A percentile compares a stretch with the other conserved stretches of the same genome.
Evolutionary conservation across 1,284 basidiomycete species (phyloP).

Genomic region (Melampsora occidentalis): DNA sequence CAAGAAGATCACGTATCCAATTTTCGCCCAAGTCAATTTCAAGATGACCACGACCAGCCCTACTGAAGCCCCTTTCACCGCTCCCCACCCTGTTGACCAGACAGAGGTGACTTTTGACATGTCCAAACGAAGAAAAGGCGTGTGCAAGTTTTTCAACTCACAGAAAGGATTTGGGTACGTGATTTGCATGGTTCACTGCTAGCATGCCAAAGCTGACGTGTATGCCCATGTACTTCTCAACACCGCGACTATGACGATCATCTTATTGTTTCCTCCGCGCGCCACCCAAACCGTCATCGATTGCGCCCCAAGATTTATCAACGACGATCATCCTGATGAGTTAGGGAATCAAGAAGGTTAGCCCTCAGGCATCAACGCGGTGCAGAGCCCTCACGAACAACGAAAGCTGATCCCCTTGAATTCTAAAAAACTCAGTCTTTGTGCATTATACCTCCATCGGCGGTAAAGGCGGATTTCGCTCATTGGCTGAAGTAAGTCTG

Average conservation of each 20-base stretch:
- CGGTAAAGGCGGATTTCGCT: constrained; percentile 42
- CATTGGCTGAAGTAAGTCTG: constrained; percentile 43
- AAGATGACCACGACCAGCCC: not conserved
- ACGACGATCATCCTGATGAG: constrained; percentile 43
- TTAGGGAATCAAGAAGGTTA: constrained; percentile 44
- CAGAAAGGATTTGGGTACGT: constrained; percentile 44
- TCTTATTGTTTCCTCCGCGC: not conserved
- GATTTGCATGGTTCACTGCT: not conserved
- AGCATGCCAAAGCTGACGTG: too few species aligned
- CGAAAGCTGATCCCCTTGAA: not conserved
- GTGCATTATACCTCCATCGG: constrained; percentile 44
- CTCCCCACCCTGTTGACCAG: constrained; percentile 42
- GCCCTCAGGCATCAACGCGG: not conserved
- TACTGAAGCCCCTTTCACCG: constrained; percentile 9
- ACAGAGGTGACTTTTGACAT: constrained; percentile 39
- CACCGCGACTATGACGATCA: too few species aligned
- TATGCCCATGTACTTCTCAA: too few species aligned
- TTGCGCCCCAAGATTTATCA: constrained; percentile 27
- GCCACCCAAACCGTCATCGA: not conserved
- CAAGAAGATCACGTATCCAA: not conserved
- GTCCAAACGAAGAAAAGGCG: constrained; percentile 40
- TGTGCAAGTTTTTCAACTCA: constrained; percentile 44
- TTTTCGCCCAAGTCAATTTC: not conserved
- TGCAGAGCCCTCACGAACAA: not conserved
- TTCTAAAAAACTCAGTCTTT: constrained; percentile 15